Conservation (phyloP, 768 basidiomycete genomes). For the Hemileccinum impolitum region DNA sequence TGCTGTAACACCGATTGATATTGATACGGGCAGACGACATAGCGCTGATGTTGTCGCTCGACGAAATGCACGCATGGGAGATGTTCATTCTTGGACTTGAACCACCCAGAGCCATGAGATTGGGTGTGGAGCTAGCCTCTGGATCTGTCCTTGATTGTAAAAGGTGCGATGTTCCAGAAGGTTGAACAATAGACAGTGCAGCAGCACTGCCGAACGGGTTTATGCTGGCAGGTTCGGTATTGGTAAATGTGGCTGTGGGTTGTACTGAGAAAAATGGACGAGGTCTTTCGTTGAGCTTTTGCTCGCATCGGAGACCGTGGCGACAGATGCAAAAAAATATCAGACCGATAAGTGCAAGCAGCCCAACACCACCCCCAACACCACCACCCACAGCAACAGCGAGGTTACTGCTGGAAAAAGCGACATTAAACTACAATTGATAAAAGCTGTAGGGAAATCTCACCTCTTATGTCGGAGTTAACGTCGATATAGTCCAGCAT, state of each 20-base stretch:
- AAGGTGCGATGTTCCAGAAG: conserved; percentile 1
- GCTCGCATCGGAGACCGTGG: conserved; percentile 5
- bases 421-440: not conserved
- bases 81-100: not conserved
- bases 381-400: conserved; percentile 15
- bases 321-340: conserved; percentile 10
- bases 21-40: not conserved
- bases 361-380: conserved; percentile 15
- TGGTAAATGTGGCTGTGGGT: conserved; percentile 6
- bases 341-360: conserved; percentile 16
- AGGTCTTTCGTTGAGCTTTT: conserved; percentile 2
- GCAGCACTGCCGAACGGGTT: conserved; percentile 8
- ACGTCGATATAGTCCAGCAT: conserved; percentile 28
- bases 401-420: conserved; percentile 11
- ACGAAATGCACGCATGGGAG: not conserved
- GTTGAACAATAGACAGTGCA: not conserved
- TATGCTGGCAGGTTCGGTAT: not conserved
- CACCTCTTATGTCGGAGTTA: conserved; percentile 14
- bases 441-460: not conserved
- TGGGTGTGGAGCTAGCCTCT: not conserved
- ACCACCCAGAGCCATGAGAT: not conserved
- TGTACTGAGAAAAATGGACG: conserved; percentile 6
- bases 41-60: conserved; percentile 3
- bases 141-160: conserved; percentile 9
- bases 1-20: not conserved